phyloP scores from a whole-genome alignment of 208 protist genomes.

The Crithidia expoeki region DNA sequence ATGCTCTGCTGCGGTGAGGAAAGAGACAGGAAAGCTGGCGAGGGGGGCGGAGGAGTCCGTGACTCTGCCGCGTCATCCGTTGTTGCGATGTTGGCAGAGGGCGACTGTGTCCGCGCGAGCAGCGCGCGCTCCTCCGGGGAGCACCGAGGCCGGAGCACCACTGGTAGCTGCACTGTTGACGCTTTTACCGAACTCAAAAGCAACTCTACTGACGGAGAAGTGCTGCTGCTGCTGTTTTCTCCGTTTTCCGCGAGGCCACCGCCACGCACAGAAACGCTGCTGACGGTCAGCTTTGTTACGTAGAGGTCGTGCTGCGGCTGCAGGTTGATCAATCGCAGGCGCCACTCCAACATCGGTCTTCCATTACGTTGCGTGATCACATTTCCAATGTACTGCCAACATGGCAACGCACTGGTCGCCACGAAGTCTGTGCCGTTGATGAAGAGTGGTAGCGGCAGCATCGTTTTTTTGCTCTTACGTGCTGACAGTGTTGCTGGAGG shows the following conservation, averaged over 20 bases:
- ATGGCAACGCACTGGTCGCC: constrained; percentile 11
- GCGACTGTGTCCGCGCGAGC: not conserved
- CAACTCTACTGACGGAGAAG: not conserved
- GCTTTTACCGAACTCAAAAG: not conserved
- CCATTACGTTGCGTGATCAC: not conserved
- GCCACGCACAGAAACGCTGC: not conserved
- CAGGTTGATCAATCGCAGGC: constrained; percentile 18
- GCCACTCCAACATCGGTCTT: not conserved
- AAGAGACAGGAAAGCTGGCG: not conserved
- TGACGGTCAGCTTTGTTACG: constrained; percentile 14
- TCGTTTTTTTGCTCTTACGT: not conserved
- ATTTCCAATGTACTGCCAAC: constrained; percentile 1
- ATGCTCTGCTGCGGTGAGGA: not conserved
- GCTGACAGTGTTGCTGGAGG: not conserved
- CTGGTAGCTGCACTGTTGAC: constrained; percentile 10
- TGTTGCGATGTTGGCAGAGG: not conserved
- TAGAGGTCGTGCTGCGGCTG: constrained; percentile 15
- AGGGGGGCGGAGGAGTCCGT: not conserved
- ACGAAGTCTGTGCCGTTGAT: constrained; percentile 13
- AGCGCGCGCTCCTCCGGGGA: constrained; percentile 17
- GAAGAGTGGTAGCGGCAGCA: constrained; percentile 23
- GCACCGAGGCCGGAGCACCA: constrained; percentile 12
- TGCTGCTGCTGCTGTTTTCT: not conserved
- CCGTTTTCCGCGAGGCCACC: not conserved
- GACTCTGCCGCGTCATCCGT: too few relatives aligned